Percentiles rank a stretch among this genome's conserved stretches.
Evolutionary conservation across 2,329 filamentous ascomycete genomes (phyloP).

Genomic region (Penicillium freii): DNA sequence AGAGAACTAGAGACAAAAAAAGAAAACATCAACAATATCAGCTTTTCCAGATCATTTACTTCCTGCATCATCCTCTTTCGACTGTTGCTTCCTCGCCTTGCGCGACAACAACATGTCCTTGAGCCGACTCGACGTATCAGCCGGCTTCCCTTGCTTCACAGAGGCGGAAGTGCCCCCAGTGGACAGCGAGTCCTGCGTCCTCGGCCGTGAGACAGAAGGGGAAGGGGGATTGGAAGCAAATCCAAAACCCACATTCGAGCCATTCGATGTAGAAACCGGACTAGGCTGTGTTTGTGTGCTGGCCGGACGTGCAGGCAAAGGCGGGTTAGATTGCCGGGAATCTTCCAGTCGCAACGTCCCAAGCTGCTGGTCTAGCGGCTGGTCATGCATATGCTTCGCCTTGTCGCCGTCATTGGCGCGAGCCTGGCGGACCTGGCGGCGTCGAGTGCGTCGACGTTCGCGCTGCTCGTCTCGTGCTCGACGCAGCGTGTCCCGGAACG

Average conservation of each 20-base stretch:
- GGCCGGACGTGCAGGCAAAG: background rate
- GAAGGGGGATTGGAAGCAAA: background rate
- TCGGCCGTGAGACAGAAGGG: conserved; percentile 11
- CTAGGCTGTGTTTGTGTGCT: conserved; percentile 6
- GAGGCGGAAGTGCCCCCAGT: conserved; percentile 4
- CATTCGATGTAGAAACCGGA: background rate
- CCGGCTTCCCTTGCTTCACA: conserved; percentile 13
- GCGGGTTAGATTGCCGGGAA: background rate
- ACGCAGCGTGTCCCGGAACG: conserved; percentile 36
- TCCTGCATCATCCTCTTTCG: conserved; percentile 5
- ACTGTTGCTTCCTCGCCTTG: conserved; percentile 17
- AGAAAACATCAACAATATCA: background rate
- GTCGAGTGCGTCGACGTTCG: conserved; percentile 26
- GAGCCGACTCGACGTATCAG: conserved; percentile 12
- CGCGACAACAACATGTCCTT: conserved; percentile 22
- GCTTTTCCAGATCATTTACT: background rate
- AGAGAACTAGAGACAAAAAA: background rate
- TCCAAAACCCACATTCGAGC: background rate
- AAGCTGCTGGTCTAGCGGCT: conserved; percentile 17
- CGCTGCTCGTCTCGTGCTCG: conserved; percentile 39
- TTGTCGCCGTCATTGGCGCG: conserved; percentile 1
- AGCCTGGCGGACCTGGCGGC: conserved; percentile 25
- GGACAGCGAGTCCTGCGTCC: conserved; percentile 10
- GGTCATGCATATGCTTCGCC: conserved; percentile 5
- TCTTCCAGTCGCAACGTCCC: background rate